Evolutionary conservation across 2,329 filamentous ascomycete genomes (phyloP).

Genomic region (Colletotrichum brevisporum): DNA sequence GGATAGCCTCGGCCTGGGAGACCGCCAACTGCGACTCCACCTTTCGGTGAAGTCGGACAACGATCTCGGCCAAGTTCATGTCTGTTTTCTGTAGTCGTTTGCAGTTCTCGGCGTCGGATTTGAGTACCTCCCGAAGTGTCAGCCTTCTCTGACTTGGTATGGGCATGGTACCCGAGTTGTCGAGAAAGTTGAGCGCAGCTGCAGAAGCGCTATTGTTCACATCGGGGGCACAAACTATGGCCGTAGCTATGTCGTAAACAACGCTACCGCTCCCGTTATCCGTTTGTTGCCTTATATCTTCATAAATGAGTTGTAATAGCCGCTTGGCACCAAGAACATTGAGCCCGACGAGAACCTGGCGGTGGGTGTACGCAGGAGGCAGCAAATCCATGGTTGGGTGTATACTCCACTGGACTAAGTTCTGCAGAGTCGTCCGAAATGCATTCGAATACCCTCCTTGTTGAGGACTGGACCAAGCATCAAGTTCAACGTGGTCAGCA

Average conservation of each 20-base stretch:
- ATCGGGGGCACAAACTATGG: constrained; percentile 78
- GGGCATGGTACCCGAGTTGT: constrained; percentile 53
- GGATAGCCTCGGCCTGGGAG: constrained; percentile 50
- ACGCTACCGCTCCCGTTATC: constrained; percentile 71
- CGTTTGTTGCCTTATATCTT: constrained; percentile 76
- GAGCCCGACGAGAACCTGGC: constrained; percentile 74
- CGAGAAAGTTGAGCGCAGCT: constrained; percentile 49
- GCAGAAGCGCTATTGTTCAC: constrained; percentile 60
- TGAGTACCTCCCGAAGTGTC: constrained; percentile 73
- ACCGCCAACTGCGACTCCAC: constrained; percentile 76
- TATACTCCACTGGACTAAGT: constrained; percentile 76
- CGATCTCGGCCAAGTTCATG: constrained; percentile 69
- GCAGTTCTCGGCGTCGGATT: constrained; percentile 70
- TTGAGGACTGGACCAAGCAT: constrained; percentile 73
- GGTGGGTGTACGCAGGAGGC: constrained; percentile 79
- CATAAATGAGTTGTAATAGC: constrained; percentile 73
- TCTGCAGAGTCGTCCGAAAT: constrained; percentile 73
- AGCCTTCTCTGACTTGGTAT: constrained; percentile 61
- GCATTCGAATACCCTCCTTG: constrained; percentile 70
- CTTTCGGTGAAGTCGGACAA: constrained; percentile 73
- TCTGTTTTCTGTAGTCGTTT: constrained; percentile 70
- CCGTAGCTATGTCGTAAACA: constrained; percentile 78
- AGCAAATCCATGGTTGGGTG: constrained; percentile 68
- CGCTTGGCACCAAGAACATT: constrained; percentile 73
- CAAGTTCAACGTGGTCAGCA: constrained; percentile 76